Base-by-base conservation (phyloP, 2,329 filamentous ascomycete species). In the Phoma herbarum region DNA sequence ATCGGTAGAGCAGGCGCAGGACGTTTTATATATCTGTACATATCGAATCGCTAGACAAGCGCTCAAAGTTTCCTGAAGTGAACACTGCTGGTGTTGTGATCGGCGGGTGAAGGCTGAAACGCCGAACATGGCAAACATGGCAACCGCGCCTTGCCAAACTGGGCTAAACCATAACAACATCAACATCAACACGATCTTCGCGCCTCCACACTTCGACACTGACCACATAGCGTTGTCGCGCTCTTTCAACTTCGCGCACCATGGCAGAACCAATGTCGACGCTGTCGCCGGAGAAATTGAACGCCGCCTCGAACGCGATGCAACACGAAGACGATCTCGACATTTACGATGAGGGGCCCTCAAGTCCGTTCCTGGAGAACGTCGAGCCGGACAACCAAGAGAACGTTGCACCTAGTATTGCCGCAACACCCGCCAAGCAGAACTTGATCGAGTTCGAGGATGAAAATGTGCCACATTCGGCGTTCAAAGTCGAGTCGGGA, bases 311-410 rank as follows among this genome's bases (percentile, higher is more conserved):
- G 4, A 59, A 66, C 37, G 50, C 61, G 11, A 66, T 68, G 44
- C 54, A 55, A 22, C 63, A 60, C 22, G 68, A 70, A 35, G 72
- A 74, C 53, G 73, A 75, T 28, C 67, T 73, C 28, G 74, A 77
- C 43, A 77, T 75, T 46, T 78, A 73, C 69, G 73, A 80, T 62
- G 75, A 80, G 18, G 77, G 75, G 23, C 78, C 78, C 6, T 82
- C 80, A 54, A 83, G 81, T 35, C 82, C 82, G 14, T 84, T 83
- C 66, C 68, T 81, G n/a, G 72, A 77, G 41, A 76, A 82, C 52
- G 67, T 82, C 49, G 78, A 78, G 18, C 58, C 67, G 25, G 75
- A 78, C 25, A 64, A 77, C 60, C 75, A 77, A 51, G 77, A 78
- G 52, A 78, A 57, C 31, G 44, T 58, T 47, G 61, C 60, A 23